A percentile compares a stretch with the other conserved stretches of the same genome.
Conservation (phyloP, 208 protist species). For the Trypanosoma rangeli region DNA sequence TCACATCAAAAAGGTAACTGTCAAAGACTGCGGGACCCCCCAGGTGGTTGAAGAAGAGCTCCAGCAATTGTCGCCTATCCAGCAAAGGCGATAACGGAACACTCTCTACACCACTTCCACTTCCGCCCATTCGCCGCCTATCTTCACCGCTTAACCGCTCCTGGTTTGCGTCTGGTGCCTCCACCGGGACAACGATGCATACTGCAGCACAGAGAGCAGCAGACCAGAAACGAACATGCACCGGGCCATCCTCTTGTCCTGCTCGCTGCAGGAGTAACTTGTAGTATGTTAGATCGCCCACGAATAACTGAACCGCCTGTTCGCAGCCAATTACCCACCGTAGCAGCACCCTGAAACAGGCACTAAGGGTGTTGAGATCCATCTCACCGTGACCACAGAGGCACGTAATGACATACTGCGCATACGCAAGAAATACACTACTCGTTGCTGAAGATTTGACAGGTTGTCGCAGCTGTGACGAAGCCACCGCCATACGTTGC, state of each 20-base stretch:
- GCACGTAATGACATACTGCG: slow-evolving; percentile 49
- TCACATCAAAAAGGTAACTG: slow-evolving; percentile 72
- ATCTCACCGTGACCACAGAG: slow-evolving; percentile 49
- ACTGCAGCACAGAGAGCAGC: slow-evolving; percentile 53
- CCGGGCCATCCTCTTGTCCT: slow-evolving; percentile 39
- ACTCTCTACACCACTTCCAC: background rate
- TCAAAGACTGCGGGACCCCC: slow-evolving; percentile 60
- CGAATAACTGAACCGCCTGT: slow-evolving; percentile 32
- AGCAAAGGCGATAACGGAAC: background rate
- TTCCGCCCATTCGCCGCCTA: background rate
- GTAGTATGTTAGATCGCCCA: slow-evolving; percentile 44
- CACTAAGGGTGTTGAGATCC: slow-evolving; percentile 61
- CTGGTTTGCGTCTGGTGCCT: background rate
- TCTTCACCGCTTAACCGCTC: background rate
- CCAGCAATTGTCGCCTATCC: slow-evolving; percentile 27
- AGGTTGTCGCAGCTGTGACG: background rate
- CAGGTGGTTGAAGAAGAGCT: slow-evolving; percentile 53
- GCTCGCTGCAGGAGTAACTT: slow-evolving; percentile 44
- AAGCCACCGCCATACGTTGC: background rate
- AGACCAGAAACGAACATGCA: slow-evolving; percentile 69
- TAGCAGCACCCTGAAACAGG: slow-evolving; percentile 53
- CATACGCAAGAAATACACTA: slow-evolving; percentile 51
- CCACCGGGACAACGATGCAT: slow-evolving; percentile 30
- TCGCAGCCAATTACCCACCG: slow-evolving; percentile 33
- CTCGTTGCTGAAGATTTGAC: background rate